Percentiles rank a stretch among this genome's conserved stretches.
phyloP scores from a whole-genome alignment of 225 moss, liverwort and hornwort genomes.

The Polytrichum formosum region DNA sequence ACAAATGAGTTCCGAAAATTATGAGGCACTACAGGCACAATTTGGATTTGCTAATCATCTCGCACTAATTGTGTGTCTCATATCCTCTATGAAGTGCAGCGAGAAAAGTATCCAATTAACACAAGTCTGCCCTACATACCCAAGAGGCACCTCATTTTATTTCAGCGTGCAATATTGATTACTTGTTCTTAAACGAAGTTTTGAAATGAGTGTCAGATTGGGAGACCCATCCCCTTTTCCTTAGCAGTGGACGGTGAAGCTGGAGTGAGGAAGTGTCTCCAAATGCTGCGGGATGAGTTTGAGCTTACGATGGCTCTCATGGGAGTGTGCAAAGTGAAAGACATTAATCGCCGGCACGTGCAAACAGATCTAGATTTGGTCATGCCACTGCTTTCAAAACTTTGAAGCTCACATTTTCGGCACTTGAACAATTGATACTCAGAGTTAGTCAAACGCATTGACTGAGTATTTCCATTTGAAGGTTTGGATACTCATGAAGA shows the following conservation, averaged over 20 bases:
- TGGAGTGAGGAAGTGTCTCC: slow-evolving; percentile 64
- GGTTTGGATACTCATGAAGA: too few species aligned
- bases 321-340: slow-evolving; percentile 47
- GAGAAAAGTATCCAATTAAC: not conserved
- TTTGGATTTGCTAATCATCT: too few species aligned
- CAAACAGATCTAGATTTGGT: slow-evolving; percentile 37
- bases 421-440: too few species aligned
- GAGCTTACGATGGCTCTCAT: slow-evolving; percentile 77
- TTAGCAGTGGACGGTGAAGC: slow-evolving; percentile 79
- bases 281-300: slow-evolving; percentile 74
- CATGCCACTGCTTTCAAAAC: slow-evolving; percentile 29
- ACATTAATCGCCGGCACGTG: slow-evolving; percentile 46
- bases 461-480: too few species aligned
- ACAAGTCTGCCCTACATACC: too few species aligned
- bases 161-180: not conserved
- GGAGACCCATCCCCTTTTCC: slow-evolving; percentile 67
- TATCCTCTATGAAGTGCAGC: too few species aligned
- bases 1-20: too few species aligned
- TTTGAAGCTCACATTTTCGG: slow-evolving; percentile 12
- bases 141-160: not conserved
- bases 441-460: too few species aligned
- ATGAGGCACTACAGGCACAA: too few species aligned
- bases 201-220: slow-evolving; percentile 43
- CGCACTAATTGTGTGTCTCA: too few species aligned
- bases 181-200: not conserved